phyloP scores from a whole-genome alignment of 2,329 filamentous ascomycete species.

The Calonectria montana region DNA sequence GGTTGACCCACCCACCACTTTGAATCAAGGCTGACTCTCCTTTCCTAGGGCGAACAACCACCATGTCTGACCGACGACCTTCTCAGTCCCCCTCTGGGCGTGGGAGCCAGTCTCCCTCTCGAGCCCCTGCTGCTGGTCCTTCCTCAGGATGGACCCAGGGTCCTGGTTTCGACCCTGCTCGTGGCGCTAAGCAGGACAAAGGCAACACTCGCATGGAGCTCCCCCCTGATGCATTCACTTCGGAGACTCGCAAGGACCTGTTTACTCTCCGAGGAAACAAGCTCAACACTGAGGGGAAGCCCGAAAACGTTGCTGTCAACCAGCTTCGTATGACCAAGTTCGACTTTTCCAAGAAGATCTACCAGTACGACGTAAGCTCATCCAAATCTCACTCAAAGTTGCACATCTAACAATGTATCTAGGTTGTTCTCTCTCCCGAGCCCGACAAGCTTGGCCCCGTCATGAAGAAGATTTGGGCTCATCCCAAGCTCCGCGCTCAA shows the following conservation, averaged over 20 bases:
- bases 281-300: slow-evolving; percentile 69
- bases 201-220: slow-evolving; percentile 65
- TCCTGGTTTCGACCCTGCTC: slow-evolving; percentile 59
- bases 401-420: slow-evolving; percentile 20
- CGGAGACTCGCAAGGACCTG: slow-evolving; percentile 47
- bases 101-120: slow-evolving; percentile 31
- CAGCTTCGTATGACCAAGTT: slow-evolving; percentile 76
- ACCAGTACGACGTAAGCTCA: slow-evolving; percentile 85
- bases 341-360: slow-evolving; percentile 69
- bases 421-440: slow-evolving; percentile 75
- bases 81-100: slow-evolving; percentile 37
- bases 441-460: slow-evolving; percentile 71
- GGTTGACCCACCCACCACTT: no score
- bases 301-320: slow-evolving; percentile 73
- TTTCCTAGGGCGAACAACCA: not conserved
- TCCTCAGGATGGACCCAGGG: slow-evolving; percentile 40
- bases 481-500: slow-evolving; percentile 65
- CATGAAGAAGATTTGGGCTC: slow-evolving; percentile 82
- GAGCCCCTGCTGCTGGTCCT: slow-evolving; percentile 30
- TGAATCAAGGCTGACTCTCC: not conserved
- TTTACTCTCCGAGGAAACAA: slow-evolving; percentile 50
- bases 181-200: slow-evolving; percentile 47
- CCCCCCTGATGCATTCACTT: slow-evolving; percentile 66
- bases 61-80: slow-evolving; percentile 50
- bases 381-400: not conserved